Percentiles rank a stretch among this genome's conserved stretches.
Evolutionary conservation across 2,329 filamentous ascomycete genomes (phyloP).

Genomic region (Salinomyces thailandicus): DNA sequence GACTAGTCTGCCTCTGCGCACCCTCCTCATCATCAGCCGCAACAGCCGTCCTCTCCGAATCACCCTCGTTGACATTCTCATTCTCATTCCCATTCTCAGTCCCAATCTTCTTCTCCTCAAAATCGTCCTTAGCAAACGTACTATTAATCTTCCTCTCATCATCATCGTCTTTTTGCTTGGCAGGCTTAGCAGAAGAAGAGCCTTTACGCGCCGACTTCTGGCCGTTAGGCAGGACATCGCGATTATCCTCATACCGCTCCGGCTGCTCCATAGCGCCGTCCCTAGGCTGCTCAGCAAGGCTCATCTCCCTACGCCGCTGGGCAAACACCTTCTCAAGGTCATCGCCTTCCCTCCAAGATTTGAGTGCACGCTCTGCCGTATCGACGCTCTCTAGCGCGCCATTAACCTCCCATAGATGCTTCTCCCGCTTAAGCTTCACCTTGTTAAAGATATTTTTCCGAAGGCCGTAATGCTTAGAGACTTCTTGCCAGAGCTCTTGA

Average conservation of each 20-base stretch:
- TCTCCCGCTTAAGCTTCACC: conserved; percentile 16
- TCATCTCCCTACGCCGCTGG: conserved; percentile 17
- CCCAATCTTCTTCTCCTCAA: background rate
- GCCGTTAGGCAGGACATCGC: conserved; percentile 10
- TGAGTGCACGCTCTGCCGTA: conserved; percentile 21
- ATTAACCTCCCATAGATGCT: conserved; percentile 20
- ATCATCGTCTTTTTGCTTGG: too few species aligned
- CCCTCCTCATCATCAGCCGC: too few species aligned
- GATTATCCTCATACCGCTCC: conserved; percentile 3
- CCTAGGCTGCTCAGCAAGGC: conserved; percentile 19
- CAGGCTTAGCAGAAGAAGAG: too few species aligned
- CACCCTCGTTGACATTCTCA: background rate
- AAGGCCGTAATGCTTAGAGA: conserved; percentile 4
- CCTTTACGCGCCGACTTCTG: too few species aligned
- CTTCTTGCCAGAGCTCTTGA: conserved; percentile 22
- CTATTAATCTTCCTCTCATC: too few species aligned
- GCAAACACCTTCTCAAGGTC: conserved; percentile 22
- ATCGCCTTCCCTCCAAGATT: conserved; percentile 17
- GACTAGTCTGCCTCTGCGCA: too few species aligned
- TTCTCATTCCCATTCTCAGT: background rate
- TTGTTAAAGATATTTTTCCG: conserved; percentile 11
- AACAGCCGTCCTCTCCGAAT: too few species aligned
- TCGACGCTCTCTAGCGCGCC: conserved; percentile 26
- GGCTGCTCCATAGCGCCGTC: conserved; percentile 19
- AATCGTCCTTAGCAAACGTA: too few species aligned